A percentile compares a stretch with the other conserved stretches of the same genome.
Conservation (phyloP, 1,284 basidiomycete genomes). For the Phellopilus nigrolimitatus region DNA sequence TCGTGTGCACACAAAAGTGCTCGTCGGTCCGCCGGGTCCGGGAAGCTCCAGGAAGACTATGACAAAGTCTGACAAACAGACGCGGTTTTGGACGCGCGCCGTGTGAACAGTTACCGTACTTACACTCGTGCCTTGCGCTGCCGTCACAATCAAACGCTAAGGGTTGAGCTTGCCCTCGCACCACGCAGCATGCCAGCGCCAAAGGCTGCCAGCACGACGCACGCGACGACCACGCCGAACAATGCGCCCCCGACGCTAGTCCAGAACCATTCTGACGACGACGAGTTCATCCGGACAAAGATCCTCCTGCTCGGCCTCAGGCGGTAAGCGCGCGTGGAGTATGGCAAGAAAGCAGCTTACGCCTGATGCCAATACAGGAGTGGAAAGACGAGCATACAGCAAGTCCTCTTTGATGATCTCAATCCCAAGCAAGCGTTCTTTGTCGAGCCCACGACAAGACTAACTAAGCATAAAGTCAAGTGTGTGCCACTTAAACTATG, state of each 20-base stretch:
- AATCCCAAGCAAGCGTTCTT: conserved; percentile 87
- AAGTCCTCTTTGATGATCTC: conserved; percentile 86
- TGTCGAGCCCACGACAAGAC: conserved; percentile 80
- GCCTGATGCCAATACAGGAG: conserved; percentile 45
- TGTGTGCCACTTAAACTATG: conserved; percentile 39
- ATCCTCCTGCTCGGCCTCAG: conserved; percentile 77
- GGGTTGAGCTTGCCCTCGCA: background rate
- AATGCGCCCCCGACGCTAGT: conserved; percentile 10
- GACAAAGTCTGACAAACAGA: too few relatives aligned
- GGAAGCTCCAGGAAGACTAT: too few relatives aligned
- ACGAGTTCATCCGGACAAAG: conserved; percentile 46
- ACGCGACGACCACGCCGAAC: background rate
- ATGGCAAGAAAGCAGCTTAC: conserved; percentile 11
- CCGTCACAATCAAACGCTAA: too few relatives aligned
- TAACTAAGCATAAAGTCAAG: conserved; percentile 78
- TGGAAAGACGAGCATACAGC: conserved; percentile 90
- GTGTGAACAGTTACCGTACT: too few relatives aligned
- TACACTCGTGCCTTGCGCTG: too few relatives aligned
- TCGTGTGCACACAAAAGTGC: too few relatives aligned
- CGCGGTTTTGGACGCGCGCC: too few relatives aligned
- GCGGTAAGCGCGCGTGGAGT: conserved; percentile 44
- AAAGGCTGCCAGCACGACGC: background rate
- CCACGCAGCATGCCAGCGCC: background rate
- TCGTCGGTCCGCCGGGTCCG: too few relatives aligned
- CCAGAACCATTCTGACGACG: conserved; percentile 9